Percentiles rank a stretch among this genome's conserved stretches.
Conservation (phyloP, 2,329 filamentous ascomycete genomes). For the Simplicillium sp. region DNA sequence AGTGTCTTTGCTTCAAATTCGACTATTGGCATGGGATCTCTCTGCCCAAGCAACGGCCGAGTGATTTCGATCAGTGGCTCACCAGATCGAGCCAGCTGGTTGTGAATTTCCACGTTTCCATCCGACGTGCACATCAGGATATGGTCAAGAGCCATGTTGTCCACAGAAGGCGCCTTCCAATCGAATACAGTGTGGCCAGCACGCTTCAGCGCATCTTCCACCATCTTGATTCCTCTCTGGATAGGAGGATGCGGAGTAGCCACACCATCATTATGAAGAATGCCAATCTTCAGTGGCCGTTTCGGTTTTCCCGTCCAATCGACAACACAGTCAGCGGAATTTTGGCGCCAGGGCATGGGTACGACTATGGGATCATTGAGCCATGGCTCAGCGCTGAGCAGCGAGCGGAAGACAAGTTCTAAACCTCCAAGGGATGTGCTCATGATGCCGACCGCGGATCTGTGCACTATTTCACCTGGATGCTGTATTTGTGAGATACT, state of each 20-base stretch:
- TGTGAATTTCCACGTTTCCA: conserved; percentile 12
- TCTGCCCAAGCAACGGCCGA: conserved; percentile 17
- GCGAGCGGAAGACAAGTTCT: conserved; percentile 42
- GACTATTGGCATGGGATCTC: conserved; percentile 13
- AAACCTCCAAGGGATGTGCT: conserved; percentile 45
- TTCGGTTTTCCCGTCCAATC: too few relatives aligned
- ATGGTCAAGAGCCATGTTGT: too few relatives aligned
- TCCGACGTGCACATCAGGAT: too few relatives aligned
- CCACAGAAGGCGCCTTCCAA: too few relatives aligned
- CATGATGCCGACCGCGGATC: conserved; percentile 43
- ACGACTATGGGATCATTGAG: conserved; percentile 53
- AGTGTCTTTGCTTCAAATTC: conserved; percentile 37
- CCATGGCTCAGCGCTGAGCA: conserved; percentile 55
- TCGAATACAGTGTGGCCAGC: too few relatives aligned
- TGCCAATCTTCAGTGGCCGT: too few relatives aligned
- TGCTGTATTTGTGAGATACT: too few relatives aligned
- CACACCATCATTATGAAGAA: too few relatives aligned
- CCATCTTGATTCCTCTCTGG: too few relatives aligned
- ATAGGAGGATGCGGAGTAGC: too few relatives aligned
- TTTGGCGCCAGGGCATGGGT: conserved; percentile 55
- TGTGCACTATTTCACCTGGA: too few relatives aligned
- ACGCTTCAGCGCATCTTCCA: too few relatives aligned
- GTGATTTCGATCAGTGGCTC: conserved; percentile 39
- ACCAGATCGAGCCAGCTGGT: conserved; percentile 42
- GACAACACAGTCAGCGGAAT: conserved; percentile 20